Base-by-base conservation (phyloP, 148 eudicot genomes). In the Persicaria maculosa region DNA sequence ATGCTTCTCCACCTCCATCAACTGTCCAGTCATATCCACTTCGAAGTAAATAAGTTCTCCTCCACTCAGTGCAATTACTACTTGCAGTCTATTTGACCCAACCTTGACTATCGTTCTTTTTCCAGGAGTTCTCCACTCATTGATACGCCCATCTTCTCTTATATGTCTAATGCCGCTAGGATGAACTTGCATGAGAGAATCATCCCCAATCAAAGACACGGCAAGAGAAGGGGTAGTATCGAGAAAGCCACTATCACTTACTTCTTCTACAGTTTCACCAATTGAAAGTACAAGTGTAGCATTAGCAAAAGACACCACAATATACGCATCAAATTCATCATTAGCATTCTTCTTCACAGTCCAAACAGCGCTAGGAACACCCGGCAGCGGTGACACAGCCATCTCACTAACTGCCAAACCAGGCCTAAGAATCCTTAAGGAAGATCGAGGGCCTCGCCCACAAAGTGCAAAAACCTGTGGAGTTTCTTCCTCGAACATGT, bases 71-170 rank as follows among this genome's bases (percentile, higher is more conserved):
- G 99, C 99, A 81, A 95, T 86, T 55, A 95, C 97, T 68, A 92
- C 96, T 81, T 95, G 99, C 75, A 89, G 92, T 81, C 97, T 90
- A 53, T 95, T 95, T 53, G 85, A 95, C 31, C 99, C 99, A 73
- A 95, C 99, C 88, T 89, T 95, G 17, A 90, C 99, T 79, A 92
- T 92, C 0, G 97, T 92, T 81, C 97, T 90, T 86, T 95, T 95
- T 54, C 99, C 99, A 47, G 99, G 99, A 72, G 99, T 95, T 81
- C 94, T 92, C 99, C 97, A 95, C 83, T 95, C 99, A 76, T 92
- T 90, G 16, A 90, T 75, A 83, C 97, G 94, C 17, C 99, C 94
- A 80, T 95, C 97, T 90, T 95, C 99, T 85, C 99, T 92, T 40
- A 95, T 95, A 75, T 95, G 99, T 82, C 99, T 85, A 75, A 95